Base-by-base conservation (phyloP, 2,329 filamentous ascomycete genomes). In the Zymoseptoria crescenta region DNA sequence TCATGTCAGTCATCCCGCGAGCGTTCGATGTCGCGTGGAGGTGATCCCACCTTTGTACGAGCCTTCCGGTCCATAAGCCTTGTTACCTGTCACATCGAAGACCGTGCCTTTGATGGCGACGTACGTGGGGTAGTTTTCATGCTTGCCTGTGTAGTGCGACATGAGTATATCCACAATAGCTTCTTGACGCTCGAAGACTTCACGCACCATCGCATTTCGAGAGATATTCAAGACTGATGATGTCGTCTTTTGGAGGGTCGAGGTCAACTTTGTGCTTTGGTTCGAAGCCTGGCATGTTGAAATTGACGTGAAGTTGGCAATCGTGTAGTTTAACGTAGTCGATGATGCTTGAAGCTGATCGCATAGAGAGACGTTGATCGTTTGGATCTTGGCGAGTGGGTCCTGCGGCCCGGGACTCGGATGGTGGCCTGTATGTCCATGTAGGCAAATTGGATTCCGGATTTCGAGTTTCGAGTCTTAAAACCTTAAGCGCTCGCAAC, bases 11-110 rank as follows among this genome's bases (percentile, higher is more conserved):
- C 24, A 30, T 30, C 28, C 51, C n/a, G 20, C 51, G 3, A 13
- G 8, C 24, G 51, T 28, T 29, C 10, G n/a, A 27, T 8, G 2
- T 28, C 20, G 24, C 21, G 2, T 16, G 54, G 35, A 41, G 35
- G n/a, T n/a, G 6, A 58, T 41, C 57, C 21, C 52, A 96, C 94
- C 89, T 68, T 89, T 83, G 75, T 99, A 99, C 63, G 87, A 85
- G 53, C 90, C 92, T 24, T 86, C 87, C 8, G 88, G 85, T 52
- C 86, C 85, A 73, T 99, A 99, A 16, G 89, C 86, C 65, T 88
- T 86, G 75, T 97, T 99, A 55, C 87, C 89, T 24, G 85, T 91
- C 61, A 99, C 94, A 71, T 99, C 93, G 71, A 96, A 99, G 56
- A 99, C 87, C 62, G 88, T 90, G 67, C 94, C 93, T 87, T 81